These are phyloP conservation scores for Cylindricascospora bacillispora DNA, from an alignment of 1,139 yeast species.

Conservation along the genomic window DNA sequence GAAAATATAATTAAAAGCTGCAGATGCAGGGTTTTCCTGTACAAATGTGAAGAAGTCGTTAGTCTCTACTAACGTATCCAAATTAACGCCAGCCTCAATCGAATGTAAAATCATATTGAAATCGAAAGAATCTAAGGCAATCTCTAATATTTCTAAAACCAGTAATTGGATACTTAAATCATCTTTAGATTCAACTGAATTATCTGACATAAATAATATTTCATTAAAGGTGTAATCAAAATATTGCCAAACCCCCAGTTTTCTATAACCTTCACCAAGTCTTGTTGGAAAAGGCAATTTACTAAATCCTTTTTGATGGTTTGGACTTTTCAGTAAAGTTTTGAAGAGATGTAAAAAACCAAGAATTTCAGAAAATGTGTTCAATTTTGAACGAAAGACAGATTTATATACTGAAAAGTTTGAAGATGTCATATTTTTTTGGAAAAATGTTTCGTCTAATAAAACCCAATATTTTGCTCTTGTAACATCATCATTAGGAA, in stretches of 20 bases:
- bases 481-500: conserved; percentile 32
- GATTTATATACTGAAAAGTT: conserved; percentile 10
- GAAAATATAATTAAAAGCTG: conserved; percentile 48
- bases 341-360: conserved; percentile 45
- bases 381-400: conserved; percentile 19
- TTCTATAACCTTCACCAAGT: conserved; percentile 51
- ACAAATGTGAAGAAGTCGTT: conserved; percentile 31
- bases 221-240: conserved; percentile 58
- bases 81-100: conserved; percentile 36
- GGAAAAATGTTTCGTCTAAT: conserved; percentile 66
- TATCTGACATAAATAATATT: conserved; percentile 38
- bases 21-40: conserved; percentile 55
- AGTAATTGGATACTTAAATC: conserved; percentile 39
- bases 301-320: conserved; percentile 28
- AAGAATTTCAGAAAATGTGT: conserved; percentile 38
- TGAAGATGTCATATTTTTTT: conserved; percentile 12
- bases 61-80: conserved; percentile 38
- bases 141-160: conserved; percentile 38
- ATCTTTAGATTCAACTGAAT: conserved; percentile 25
- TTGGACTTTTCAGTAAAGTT: conserved; percentile 26
- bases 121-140: conserved; percentile 49
- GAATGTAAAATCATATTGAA: conserved; percentile 46
- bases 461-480: conserved; percentile 53
- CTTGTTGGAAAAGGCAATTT: conserved; percentile 47
- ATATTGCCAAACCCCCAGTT: conserved; percentile 69